A percentile compares a stretch with the other conserved stretches of the same genome.
Conservation (phyloP, 2,329 filamentous ascomycete genomes). For the Aspergillus luchuensis region DNA sequence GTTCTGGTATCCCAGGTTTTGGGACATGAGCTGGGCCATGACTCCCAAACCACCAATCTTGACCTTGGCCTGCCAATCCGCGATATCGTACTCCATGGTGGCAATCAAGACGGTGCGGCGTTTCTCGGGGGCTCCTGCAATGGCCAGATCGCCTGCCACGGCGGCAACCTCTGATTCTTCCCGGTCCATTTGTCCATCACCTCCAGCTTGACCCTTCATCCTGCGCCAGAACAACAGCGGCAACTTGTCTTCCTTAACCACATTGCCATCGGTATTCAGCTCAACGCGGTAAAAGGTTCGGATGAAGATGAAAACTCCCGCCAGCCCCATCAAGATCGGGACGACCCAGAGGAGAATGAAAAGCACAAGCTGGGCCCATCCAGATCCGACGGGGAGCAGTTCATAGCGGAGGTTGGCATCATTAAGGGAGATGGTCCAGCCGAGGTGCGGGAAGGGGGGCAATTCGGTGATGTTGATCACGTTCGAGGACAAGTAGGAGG, state of each 20-base stretch:
- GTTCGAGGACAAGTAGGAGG: constrained; percentile 57
- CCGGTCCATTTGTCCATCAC: constrained; percentile 34
- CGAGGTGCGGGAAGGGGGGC: constrained; percentile 56
- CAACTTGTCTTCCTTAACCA: constrained; percentile 1
- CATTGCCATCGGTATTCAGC: constrained; percentile 57
- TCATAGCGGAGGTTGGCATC: constrained; percentile 58
- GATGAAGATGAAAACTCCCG: constrained; percentile 59
- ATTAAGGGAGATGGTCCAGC: constrained; percentile 57
- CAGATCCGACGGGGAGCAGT: constrained; percentile 55
- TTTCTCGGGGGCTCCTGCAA: constrained; percentile 27
- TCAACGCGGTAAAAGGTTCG: constrained; percentile 64
- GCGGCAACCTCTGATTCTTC: neutral
- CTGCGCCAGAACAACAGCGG: constrained; percentile 5
- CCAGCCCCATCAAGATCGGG: constrained; percentile 52
- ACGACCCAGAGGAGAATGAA: constrained; percentile 58
- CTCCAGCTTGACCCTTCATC: constrained; percentile 20
- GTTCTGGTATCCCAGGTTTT: constrained; percentile 64
- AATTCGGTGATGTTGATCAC: constrained; percentile 60
- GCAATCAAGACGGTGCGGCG: constrained; percentile 63
- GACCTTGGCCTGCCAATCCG: constrained; percentile 69
- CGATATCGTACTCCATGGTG: constrained; percentile 71
- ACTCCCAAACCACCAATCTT: constrained; percentile 70
- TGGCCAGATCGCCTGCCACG: constrained; percentile 7
- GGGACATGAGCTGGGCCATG: constrained; percentile 69
- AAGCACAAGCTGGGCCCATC: constrained; percentile 55